Evolutionary conservation across 306 rosid genomes (phyloP).

Genomic region (Trifolium dubium): DNA sequence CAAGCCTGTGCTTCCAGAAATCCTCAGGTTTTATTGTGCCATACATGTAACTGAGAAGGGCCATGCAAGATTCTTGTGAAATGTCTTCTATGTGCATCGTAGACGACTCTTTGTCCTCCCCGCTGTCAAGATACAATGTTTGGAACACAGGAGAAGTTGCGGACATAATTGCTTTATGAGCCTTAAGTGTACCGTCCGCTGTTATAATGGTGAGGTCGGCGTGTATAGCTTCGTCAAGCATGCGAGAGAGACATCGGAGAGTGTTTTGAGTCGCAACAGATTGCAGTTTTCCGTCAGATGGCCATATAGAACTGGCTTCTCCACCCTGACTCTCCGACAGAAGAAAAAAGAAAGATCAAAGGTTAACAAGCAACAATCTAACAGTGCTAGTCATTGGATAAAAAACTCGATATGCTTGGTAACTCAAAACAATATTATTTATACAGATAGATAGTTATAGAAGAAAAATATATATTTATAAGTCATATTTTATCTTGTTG

Average conservation of each 20-base stretch:
- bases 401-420: neutral
- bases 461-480: no score
- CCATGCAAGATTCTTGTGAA: slow-evolving; percentile 63
- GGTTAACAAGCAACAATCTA: slow-evolving; percentile 24
- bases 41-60: slow-evolving; percentile 65
- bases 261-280: slow-evolving; percentile 59
- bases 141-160: slow-evolving; percentile 70
- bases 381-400: neutral
- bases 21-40: slow-evolving; percentile 76
- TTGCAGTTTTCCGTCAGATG: slow-evolving; percentile 58
- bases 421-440: neutral
- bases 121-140: slow-evolving; percentile 57
- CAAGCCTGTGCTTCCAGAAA: slow-evolving; percentile 78
- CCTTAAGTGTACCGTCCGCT: slow-evolving; percentile 59
- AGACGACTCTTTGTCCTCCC: slow-evolving; percentile 61
- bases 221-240: slow-evolving; percentile 73
- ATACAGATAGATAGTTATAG: neutral
- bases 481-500: neutral
- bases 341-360: neutral
- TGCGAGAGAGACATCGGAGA: slow-evolving; percentile 70
- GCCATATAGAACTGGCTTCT: slow-evolving; percentile 70
- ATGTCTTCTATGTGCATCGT: slow-evolving; percentile 69
- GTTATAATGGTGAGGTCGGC: slow-evolving; percentile 68
- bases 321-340: slow-evolving; percentile 50
- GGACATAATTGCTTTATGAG: slow-evolving; percentile 76